Conservation (phyloP, 2,329 filamentous ascomycete species). For the Stylonectria norvegica region DNA sequence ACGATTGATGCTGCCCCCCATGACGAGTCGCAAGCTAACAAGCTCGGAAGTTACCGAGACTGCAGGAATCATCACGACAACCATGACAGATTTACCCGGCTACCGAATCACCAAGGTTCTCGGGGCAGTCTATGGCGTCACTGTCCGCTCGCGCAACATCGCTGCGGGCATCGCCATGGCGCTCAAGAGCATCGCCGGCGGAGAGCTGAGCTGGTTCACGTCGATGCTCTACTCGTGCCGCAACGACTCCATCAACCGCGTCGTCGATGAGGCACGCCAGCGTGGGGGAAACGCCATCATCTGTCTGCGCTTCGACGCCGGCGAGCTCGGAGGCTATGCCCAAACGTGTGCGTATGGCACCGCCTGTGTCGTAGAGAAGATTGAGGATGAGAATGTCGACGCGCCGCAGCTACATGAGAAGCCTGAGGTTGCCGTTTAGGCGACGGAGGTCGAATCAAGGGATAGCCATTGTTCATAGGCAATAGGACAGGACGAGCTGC, state of each 20-base stretch:
- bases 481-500: too few relatives aligned
- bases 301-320: slow-evolving; percentile 55
- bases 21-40: slow-evolving; percentile 1
- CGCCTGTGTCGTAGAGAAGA: slow-evolving; percentile 54
- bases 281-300: slow-evolving; percentile 60
- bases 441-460: too few relatives aligned
- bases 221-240: slow-evolving; percentile 56
- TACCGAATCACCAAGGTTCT: slow-evolving; percentile 57
- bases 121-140: slow-evolving; percentile 56
- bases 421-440: too few relatives aligned
- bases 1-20: too few relatives aligned
- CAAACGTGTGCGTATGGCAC: slow-evolving; percentile 61
- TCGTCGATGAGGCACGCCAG: slow-evolving; percentile 54
- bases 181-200: slow-evolving; percentile 54
- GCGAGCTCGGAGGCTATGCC: slow-evolving; percentile 52
- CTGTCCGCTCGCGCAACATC: slow-evolving; percentile 56
- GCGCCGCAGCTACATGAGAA: slow-evolving; percentile 24
- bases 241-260: slow-evolving; percentile 54
- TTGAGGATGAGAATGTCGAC: slow-evolving; percentile 36
- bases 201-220: slow-evolving; percentile 58
- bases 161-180: slow-evolving; percentile 54
- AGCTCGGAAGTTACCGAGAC: slow-evolving; percentile 49
- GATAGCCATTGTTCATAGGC: too few relatives aligned
- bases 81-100: slow-evolving; percentile 61
- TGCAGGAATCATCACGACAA: slow-evolving; percentile 57